Percentiles rank a stretch among this genome's conserved stretches.
Conservation (phyloP, 108 stramenopile species). For the Cyclotella kingstonii region DNA sequence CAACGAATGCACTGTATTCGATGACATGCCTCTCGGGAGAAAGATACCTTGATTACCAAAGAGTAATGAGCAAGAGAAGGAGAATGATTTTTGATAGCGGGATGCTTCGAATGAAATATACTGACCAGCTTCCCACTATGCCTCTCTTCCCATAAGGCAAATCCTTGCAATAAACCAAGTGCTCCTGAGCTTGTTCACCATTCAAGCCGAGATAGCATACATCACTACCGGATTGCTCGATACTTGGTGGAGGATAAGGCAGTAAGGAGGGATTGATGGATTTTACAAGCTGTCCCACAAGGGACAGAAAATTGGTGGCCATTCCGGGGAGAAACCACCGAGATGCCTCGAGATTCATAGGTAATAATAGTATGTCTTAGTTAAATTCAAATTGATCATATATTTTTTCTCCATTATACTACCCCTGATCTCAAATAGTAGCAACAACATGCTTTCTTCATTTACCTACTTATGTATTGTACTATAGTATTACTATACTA, state of each 20-base stretch:
- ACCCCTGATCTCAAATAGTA: no score
- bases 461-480: no score
- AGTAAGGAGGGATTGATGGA: conserved; percentile 38
- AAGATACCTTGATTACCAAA: conserved; percentile 14
- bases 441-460: no score
- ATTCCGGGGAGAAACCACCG: no score
- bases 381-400: no score
- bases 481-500: no score
- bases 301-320: no score
- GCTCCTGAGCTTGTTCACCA: conserved; percentile 20
- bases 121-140: conserved; percentile 42
- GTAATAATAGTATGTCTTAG: no score
- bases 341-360: no score
- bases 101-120: neutral
- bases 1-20: conserved; percentile 28
- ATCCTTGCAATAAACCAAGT: conserved; percentile 40
- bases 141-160: conserved; percentile 39
- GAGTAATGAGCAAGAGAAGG: neutral
- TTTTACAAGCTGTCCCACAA: no score
- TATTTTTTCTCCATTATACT: no score
- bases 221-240: conserved; percentile 30
- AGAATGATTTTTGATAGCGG: neutral
- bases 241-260: conserved; percentile 29
- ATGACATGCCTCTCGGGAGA: conserved; percentile 41
- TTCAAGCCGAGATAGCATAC: conserved; percentile 47